A percentile compares a stretch with the other conserved stretches of the same genome.
These are phyloP conservation scores for Zymoseptoria tritici DNA, from an alignment of 2,329 filamentous ascomycete genomes.

Conservation along the genomic window DNA sequence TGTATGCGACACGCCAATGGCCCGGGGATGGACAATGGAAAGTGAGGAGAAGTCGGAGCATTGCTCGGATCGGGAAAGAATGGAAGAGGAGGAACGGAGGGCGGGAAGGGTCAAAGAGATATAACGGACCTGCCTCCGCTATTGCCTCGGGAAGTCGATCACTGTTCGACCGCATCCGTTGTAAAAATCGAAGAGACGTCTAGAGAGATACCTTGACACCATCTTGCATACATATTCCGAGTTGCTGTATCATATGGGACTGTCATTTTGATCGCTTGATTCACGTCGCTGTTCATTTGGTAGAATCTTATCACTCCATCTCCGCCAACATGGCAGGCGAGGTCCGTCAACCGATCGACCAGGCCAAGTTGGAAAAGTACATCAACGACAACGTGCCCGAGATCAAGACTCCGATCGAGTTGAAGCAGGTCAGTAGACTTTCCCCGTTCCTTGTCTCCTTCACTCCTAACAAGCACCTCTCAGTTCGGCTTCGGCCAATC, in stretches of 20 bases:
- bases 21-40: background rate
- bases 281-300: background rate
- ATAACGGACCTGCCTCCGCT: too few species aligned
- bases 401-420: constrained; percentile 70
- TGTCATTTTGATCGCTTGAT: background rate
- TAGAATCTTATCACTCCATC: background rate
- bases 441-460: background rate
- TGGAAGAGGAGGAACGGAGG: too few species aligned
- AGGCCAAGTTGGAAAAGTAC: constrained; percentile 69
- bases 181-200: too few species aligned
- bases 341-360: constrained; percentile 83
- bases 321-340: constrained; percentile 61
- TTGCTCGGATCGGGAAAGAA: background rate
- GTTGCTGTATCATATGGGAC: background rate
- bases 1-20: background rate
- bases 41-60: too few species aligned
- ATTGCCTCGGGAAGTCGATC: background rate
- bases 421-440: constrained; percentile 64
- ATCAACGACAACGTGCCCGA: constrained; percentile 68
- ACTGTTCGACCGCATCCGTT: background rate
- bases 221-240: background rate
- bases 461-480: background rate
- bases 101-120: too few species aligned
- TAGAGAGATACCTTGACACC: background rate
- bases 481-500: constrained; percentile 86